Evolutionary conservation across 208 protist species (phyloP), one percentile per base, ranked within the genome.

Genomic region (Balamuthia mandrillaris): DNA sequence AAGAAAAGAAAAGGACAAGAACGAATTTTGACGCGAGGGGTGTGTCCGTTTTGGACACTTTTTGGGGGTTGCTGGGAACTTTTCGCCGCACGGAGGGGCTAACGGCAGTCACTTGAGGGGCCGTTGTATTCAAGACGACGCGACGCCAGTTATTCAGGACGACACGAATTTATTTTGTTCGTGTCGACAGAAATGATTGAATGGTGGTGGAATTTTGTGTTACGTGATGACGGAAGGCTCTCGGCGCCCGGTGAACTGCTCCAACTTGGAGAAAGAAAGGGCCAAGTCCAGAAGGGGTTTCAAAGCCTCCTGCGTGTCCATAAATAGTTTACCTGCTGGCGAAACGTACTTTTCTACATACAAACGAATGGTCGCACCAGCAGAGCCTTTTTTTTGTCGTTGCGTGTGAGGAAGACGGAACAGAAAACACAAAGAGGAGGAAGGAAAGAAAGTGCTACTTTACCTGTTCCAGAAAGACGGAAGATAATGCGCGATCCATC

Each of bases 141-240:
- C 35, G 10, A 6, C 41, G 31, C 21, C 18, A 6, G 14, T n/a
- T n/a, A n/a, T n/a, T n/a, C n/a, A n/a, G n/a, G n/a, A n/a, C n/a
- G n/a, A n/a, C n/a, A n/a, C n/a, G 14, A 54, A 31, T 18, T 54
- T 33, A 60, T 54, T 18, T 31, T 18, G 6, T n/a, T n/a, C n/a
- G n/a, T n/a, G 49, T 56, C 21, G n/a, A 56, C 49, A 56, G n/a
- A 56, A n/a, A 56, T n/a, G 49, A 56, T 14, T 97, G 94, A 66
- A 99, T 95, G 2, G 97, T 98, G 1, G 97, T 97, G 39, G n/a
- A n/a, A n/a, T n/a, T n/a, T n/a, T n/a, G n/a, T n/a, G n/a, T 94
- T 95, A 99, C 42, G 97, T 99, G 77, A 99, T 97, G 61, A 99
- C 97, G 45, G 95, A 98, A n/a, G 97, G 97, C 41, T 92, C 87